Base-by-base conservation (phyloP, 805 yeast species). In the Ogataea methylovora region DNA sequence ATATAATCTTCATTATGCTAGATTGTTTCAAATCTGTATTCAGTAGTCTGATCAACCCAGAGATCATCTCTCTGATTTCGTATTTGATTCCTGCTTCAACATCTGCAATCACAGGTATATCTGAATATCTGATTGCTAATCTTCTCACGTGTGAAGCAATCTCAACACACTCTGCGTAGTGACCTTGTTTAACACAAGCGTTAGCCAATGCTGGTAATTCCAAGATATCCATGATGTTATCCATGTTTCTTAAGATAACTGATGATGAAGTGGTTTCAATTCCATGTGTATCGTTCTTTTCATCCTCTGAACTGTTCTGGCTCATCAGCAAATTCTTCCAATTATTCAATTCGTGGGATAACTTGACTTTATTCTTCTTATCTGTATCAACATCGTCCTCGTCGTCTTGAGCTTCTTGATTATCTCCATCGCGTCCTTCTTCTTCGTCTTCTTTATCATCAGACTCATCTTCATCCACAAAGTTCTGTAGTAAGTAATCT, bases 101-200 rank as follows among this genome's bases (percentile, higher is more conserved):
- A 26, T 65, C 58, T 14, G 57, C 61, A 24, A 85, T 70, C 1
- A 82, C 48, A 2, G 60, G 54, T 8, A 79, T 57, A 28, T 70
- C 69, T 7, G 87, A 84, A 54, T 80, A 88, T 38, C 94, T 66
- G 13, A 78, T 73, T 1, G 70, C 63, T 17, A 92, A 62, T 35
- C 94, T 68, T 41, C 79, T 71, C 1, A 83, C 76, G 47, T 84
- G 77, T 21, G 82, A 71, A 10, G 87, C 81, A 11, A 90, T 72
- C 52, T 90, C 95, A 24, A 90, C 69, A 8, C 96, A 87, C 49
- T 87, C 95, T 23, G 86, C 82, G 51, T 88, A 92, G 49, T 83
- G 84, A 0, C 95, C 95, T 30, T 82, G 80, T 31, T 75, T 67
- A 9, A 88, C 84, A 56, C 97, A 85, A n/a, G 88, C 76, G 31